phyloP scores from a whole-genome alignment of 2,329 filamentous ascomycete genomes.

The Leptographium lundbergii region DNA sequence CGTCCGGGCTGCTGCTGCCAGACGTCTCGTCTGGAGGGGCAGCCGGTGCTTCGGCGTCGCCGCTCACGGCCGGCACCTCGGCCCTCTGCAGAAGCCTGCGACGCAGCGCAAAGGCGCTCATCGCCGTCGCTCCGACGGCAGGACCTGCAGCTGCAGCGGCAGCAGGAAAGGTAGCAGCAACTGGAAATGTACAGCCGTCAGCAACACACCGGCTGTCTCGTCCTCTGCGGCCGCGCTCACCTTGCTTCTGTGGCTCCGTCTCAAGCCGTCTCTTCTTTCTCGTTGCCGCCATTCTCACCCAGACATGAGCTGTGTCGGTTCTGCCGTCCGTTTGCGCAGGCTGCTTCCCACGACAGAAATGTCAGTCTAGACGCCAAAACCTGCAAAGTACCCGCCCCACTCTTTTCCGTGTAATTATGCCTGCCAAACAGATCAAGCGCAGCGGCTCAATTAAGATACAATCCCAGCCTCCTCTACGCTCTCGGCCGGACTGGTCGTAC shows the following conservation, averaged over 20 bases:
- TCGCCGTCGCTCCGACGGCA: constrained; percentile 14
- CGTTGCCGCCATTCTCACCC: constrained; percentile 12
- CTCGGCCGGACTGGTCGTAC: no score
- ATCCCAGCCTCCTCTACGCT: no score
- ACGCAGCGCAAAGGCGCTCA: constrained; percentile 33
- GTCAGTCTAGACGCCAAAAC: neutral
- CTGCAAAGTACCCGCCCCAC: neutral
- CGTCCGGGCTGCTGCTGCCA: neutral
- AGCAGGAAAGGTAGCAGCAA: neutral
- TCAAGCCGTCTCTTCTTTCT: constrained; percentile 28
- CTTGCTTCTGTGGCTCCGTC: constrained; percentile 17
- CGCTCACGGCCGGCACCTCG: neutral
- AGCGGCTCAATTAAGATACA: neutral
- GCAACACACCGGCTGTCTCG: neutral
- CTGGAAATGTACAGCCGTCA: neutral
- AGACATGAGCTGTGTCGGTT: neutral
- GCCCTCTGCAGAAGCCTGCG: constrained; percentile 22
- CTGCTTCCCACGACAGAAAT: neutral
- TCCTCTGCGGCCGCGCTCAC: constrained; percentile 13
- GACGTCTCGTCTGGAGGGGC: neutral
- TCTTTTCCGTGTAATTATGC: neutral
- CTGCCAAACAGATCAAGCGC: neutral
- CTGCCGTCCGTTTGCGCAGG: neutral
- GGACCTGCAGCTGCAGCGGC: neutral
- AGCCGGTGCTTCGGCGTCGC: neutral